Evolutionary conservation across 2,329 filamentous ascomycete genomes (phyloP), one percentile per base, ranked within the genome.

Genomic region (Xylogone sp.): DNA sequence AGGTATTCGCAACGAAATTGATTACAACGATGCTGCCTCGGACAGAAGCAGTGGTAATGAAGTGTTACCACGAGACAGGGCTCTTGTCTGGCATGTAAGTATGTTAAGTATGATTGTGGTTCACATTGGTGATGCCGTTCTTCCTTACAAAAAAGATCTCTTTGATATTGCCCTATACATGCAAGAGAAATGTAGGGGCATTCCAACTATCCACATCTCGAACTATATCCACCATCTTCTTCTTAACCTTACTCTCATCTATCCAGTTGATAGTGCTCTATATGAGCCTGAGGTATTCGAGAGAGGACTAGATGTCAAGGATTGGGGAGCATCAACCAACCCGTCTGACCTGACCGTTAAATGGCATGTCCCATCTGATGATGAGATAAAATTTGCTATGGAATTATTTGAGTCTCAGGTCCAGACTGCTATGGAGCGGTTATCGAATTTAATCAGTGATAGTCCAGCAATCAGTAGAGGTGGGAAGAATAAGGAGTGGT

Each of bases 101-200:
- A 91, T 99, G 76, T 81, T 99, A 4, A 96, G 92, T 66, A 99
- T 99, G 93, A 94, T 90, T 53, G 90, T 97, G 20, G 94, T 99
- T 2, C 94, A 99, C 63, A 91, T 99, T 44, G 94, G 94, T 29
- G 84, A 86, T 58, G 89, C 94, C 59, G 89, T 97, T 13, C 77
- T 99, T 54, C 87, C 87, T 54, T 95, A 96, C 76, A 90, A 91
- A 69, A 77, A 90, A 47, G 88, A 97, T 46, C 81, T 99, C 2
- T 89, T 96, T 57, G 88, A 90, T 55, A 93, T 99, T 67, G 91
- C 93, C 12, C 78, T 88, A 50, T 97, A 93, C 71, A 97, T 99
- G 93, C 94, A 99, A 68, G 84, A 94, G 61, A 93, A 90, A 64
- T 99, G 94, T 70, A 87, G 89, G 61, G 94, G 94, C 20, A 86